Percentiles rank a stretch among this genome's conserved stretches.
phyloP scores from a whole-genome alignment of 108 stramenopile species.

The Skeletonema menzelii region DNA sequence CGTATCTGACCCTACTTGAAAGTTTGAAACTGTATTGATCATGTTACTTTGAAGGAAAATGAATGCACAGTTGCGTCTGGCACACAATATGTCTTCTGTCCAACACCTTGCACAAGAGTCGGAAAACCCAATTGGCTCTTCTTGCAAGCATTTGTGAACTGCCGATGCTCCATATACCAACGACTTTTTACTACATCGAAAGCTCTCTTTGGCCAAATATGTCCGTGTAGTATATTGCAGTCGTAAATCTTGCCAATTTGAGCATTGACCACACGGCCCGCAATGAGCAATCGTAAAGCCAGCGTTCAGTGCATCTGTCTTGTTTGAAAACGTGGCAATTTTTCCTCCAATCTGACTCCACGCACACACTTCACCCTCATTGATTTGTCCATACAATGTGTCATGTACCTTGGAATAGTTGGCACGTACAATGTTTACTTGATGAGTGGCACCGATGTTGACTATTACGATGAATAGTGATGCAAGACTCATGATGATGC shows the following conservation, averaged over 20 bases:
- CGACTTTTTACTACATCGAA: conserved; percentile 15
- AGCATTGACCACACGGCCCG: conserved; percentile 34
- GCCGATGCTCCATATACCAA: conserved; percentile 7
- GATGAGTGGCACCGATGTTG: conserved; percentile 29
- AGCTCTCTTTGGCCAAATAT: conserved; percentile 11
- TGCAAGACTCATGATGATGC: neutral
- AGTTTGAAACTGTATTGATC: conserved; percentile 44
- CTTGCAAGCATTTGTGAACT: conserved; percentile 13
- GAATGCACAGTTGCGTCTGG: conserved; percentile 21
- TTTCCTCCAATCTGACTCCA: conserved; percentile 19
- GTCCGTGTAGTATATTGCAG: conserved; percentile 23
- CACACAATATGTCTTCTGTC: conserved; percentile 36
- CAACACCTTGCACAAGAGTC: conserved; percentile 34
- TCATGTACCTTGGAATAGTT: neutral
- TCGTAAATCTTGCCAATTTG: conserved; percentile 28
- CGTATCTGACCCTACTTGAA: conserved; percentile 33
- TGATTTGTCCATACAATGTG: conserved; percentile 5
- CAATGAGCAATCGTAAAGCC: conserved; percentile 33
- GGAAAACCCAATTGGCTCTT: conserved; percentile 21
- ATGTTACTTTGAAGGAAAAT: conserved; percentile 27
- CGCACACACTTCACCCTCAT: conserved; percentile 26
- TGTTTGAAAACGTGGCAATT: conserved; percentile 7
- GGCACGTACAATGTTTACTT: conserved; percentile 8
- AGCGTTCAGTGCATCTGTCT: conserved; percentile 2
- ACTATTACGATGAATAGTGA: conserved; percentile 11